Conservation (phyloP, 1,284 basidiomycete genomes). For the Heterobasidion parviporum region DNA sequence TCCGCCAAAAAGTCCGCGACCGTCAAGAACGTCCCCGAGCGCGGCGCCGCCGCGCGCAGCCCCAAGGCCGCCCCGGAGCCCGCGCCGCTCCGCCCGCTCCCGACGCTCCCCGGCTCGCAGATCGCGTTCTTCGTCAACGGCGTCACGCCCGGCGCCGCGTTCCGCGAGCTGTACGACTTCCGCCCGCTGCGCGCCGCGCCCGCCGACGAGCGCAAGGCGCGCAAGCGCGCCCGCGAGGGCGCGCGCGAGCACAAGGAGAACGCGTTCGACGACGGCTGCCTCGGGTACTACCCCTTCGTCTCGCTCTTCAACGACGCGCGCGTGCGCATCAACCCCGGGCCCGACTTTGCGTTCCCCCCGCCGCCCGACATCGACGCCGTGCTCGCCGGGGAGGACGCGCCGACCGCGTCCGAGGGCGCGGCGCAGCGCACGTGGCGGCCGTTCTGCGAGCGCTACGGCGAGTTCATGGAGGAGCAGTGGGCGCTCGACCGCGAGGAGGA, state of each 20-base stretch:
- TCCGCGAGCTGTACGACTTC: slow-evolving; percentile 86
- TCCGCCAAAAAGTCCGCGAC: slow-evolving; percentile 56
- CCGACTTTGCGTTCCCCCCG: slow-evolving; percentile 76
- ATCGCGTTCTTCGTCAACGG: slow-evolving; percentile 95
- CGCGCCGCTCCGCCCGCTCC: slow-evolving; percentile 55
- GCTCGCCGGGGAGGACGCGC: slow-evolving; percentile 24
- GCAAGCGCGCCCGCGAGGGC: slow-evolving; percentile 54
- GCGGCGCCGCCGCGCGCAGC: slow-evolving; percentile 14
- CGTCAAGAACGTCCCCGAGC: slow-evolving; percentile 52
- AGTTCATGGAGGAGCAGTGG: slow-evolving; percentile 75
- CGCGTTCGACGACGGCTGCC: slow-evolving; percentile 86
- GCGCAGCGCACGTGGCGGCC: slow-evolving; percentile 59
- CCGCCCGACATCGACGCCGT: slow-evolving; percentile 62
- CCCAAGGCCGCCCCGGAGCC: slow-evolving; percentile 19
- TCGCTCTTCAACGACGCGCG: slow-evolving; percentile 90
- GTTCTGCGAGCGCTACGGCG: slow-evolving; percentile 66
- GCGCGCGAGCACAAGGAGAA: slow-evolving; percentile 74
- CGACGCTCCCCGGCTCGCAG: slow-evolving; percentile 64
- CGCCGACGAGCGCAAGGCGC: slow-evolving; percentile 38
- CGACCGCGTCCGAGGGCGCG: neutral
- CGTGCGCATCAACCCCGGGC: slow-evolving; percentile 82
- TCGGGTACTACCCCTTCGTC: slow-evolving; percentile 95
- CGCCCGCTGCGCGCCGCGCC: slow-evolving; percentile 67
- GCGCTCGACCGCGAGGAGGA: slow-evolving; percentile 62
- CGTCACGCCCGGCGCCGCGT: slow-evolving; percentile 78